These are phyloP conservation scores for Podospora comata DNA, from an alignment of 495 filamentous ascomycete species.

Conservation along the genomic window DNA sequence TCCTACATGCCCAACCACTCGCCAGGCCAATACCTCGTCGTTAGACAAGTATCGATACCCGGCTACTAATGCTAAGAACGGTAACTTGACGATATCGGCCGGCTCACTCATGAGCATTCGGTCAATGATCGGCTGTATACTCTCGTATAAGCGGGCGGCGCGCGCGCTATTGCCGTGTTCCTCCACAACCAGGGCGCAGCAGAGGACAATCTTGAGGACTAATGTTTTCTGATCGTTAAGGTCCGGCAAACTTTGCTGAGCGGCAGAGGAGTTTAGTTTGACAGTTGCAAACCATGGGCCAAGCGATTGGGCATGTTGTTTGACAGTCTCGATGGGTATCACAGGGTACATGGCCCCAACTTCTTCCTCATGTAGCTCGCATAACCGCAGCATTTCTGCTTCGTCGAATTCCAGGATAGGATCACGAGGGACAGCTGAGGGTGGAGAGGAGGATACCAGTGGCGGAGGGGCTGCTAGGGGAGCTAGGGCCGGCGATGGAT, in stretches of 20 bases:
- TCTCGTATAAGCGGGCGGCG: slow-evolving; percentile 66
- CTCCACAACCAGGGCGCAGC: slow-evolving; percentile 68
- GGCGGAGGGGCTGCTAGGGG: slow-evolving; percentile 21
- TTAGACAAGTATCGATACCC: slow-evolving; percentile 83
- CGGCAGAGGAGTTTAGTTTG: slow-evolving; percentile 32
- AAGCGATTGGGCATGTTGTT: slow-evolving; percentile 60
- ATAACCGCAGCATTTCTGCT: slow-evolving; percentile 69
- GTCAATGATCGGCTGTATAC: slow-evolving; percentile 65
- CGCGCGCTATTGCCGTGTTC: slow-evolving; percentile 72
- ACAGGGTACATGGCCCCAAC: slow-evolving; percentile 85
- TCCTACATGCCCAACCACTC: slow-evolving; percentile 70
- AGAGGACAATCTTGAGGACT: slow-evolving; percentile 75
- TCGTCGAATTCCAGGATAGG: slow-evolving; percentile 71
- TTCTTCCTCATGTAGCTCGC: slow-evolving; percentile 74
- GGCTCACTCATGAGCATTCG: slow-evolving; percentile 63
- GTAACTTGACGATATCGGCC: slow-evolving; percentile 64
- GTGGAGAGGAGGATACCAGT: neutral
- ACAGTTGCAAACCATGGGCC: slow-evolving; percentile 64
- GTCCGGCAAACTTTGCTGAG: slow-evolving; percentile 38
- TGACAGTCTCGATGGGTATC: slow-evolving; percentile 64
- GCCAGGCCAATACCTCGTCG: slow-evolving; percentile 77
- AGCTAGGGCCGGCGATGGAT: slow-evolving; percentile 42
- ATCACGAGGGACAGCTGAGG: slow-evolving; percentile 52
- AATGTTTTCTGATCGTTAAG: slow-evolving; percentile 65
- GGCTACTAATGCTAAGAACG: slow-evolving; percentile 70